A percentile compares a stretch with the other conserved stretches of the same genome.
Evolutionary conservation across 345 rosid genomes (phyloP).

Genomic region (Eutrema yunnanense): DNA sequence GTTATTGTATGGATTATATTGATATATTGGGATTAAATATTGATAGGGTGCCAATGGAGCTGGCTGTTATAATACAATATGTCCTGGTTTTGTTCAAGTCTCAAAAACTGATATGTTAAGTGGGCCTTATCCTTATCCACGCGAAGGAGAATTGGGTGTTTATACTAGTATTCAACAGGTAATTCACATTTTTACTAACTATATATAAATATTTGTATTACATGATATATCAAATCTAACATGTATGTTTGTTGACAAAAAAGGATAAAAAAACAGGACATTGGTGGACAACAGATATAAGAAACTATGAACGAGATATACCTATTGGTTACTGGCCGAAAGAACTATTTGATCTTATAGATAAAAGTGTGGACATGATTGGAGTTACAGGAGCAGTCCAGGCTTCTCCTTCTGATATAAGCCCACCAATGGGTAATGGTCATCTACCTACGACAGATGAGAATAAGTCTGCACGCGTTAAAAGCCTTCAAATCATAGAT

Average conservation of each 20-base stretch:
- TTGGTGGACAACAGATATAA: neutral
- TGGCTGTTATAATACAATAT: constrained; percentile 14
- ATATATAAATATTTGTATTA: too few species aligned
- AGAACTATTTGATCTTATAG: constrained; percentile 12
- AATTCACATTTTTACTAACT: neutral
- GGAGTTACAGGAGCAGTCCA: neutral
- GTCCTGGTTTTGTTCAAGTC: constrained; percentile 17
- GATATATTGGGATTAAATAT: neutral
- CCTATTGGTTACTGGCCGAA: constrained; percentile 20
- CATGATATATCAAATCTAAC: neutral
- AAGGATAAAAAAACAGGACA: neutral
- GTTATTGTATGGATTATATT: neutral
- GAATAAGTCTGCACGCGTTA: neutral
- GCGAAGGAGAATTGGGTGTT: neutral
- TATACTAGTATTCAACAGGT: neutral
- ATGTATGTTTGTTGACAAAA: neutral
- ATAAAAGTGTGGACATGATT: neutral
- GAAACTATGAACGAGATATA: accelerated
- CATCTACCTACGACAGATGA: neutral
- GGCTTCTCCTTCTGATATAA: constrained; percentile 5
- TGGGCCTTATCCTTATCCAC: neutral
- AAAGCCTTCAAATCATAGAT: neutral
- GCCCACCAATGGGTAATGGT: constrained; percentile 24
- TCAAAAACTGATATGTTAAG: neutral
- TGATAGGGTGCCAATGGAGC: constrained; percentile 10